Conservation (phyloP, 1,139 yeast species). For the Hanseniaspora uvarum region DNA sequence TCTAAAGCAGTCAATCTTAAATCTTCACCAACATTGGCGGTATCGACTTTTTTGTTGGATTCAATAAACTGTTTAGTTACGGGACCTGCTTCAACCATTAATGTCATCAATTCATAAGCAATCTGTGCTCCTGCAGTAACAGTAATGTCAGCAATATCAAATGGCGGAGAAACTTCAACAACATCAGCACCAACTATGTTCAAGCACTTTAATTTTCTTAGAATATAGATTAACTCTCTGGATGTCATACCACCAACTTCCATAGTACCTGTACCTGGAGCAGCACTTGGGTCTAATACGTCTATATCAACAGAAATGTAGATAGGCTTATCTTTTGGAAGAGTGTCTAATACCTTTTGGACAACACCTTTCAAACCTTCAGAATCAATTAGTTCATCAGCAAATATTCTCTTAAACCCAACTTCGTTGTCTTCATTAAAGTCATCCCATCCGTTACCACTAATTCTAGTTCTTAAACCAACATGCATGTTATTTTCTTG, state of each 20-base stretch:
- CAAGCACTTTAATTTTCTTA: constrained; percentile 48
- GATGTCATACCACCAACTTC: constrained; percentile 76
- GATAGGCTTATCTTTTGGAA: constrained; percentile 52
- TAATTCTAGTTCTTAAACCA: constrained; percentile 59
- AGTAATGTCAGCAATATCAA: constrained; percentile 61
- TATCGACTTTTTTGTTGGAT: not conserved
- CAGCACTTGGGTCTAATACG: constrained; percentile 67
- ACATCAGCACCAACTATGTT: constrained; percentile 67
- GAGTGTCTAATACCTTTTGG: constrained; percentile 41
- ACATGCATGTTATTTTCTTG: constrained; percentile 53
- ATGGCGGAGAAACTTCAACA: constrained; percentile 69
- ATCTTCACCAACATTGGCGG: not conserved
- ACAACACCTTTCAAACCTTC: constrained; percentile 40
- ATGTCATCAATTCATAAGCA: constrained; percentile 58
- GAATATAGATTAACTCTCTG: constrained; percentile 54
- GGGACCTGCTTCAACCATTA: constrained; percentile 55
- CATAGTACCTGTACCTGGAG: constrained; percentile 77
- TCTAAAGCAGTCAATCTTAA: constrained; percentile 13
- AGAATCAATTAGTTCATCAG: constrained; percentile 34
- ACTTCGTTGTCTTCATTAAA: constrained; percentile 59
- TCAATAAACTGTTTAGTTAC: constrained; percentile 17
- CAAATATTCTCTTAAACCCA: constrained; percentile 52
- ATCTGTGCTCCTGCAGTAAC: constrained; percentile 70
- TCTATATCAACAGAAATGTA: constrained; percentile 71
- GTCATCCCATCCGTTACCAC: constrained; percentile 40